Conservation (phyloP, 2,329 filamentous ascomycete species). For the Macrophomina phaseolina region DNA sequence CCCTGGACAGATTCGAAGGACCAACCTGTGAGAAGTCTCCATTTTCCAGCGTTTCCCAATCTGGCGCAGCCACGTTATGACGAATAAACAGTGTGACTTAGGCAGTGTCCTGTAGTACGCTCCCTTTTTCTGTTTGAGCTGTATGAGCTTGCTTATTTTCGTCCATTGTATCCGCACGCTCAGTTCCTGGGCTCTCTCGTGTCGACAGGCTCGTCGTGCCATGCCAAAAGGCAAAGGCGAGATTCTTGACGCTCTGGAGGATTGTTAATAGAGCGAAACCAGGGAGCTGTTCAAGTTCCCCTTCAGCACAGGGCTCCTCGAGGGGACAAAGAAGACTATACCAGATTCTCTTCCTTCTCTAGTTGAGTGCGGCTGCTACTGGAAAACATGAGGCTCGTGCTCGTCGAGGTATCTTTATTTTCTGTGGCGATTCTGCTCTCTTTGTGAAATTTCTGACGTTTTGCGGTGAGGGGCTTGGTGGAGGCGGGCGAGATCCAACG, state of each 20-base stretch:
- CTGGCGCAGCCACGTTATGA: too few species aligned
- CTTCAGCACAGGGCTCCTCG: not conserved
- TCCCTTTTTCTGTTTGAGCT: too few species aligned
- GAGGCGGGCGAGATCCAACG: too few species aligned
- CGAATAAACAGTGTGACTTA: too few species aligned
- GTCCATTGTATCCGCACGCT: not conserved
- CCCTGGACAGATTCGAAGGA: too few species aligned
- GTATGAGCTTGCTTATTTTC: too few species aligned
- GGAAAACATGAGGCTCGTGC: not conserved
- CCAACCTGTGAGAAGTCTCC: too few species aligned
- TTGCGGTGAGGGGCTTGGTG: too few species aligned
- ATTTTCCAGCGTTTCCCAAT: too few species aligned
- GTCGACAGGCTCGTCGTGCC: not conserved
- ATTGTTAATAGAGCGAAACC: not conserved
- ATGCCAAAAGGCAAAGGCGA: not conserved
- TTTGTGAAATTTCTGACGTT: not conserved
- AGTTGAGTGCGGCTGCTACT: slow-evolving; percentile 10
- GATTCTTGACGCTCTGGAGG: not conserved
- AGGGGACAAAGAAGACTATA: not conserved
- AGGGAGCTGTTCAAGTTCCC: not conserved
- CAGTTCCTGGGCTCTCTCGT: not conserved
- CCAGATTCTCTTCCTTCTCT: slow-evolving; percentile 1
- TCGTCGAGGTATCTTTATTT: not conserved
- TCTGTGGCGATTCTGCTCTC: too few species aligned
- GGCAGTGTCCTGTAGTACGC: too few species aligned